Conservation (phyloP, 345 rosid species). For the Abelmoschus esculentus region DNA sequence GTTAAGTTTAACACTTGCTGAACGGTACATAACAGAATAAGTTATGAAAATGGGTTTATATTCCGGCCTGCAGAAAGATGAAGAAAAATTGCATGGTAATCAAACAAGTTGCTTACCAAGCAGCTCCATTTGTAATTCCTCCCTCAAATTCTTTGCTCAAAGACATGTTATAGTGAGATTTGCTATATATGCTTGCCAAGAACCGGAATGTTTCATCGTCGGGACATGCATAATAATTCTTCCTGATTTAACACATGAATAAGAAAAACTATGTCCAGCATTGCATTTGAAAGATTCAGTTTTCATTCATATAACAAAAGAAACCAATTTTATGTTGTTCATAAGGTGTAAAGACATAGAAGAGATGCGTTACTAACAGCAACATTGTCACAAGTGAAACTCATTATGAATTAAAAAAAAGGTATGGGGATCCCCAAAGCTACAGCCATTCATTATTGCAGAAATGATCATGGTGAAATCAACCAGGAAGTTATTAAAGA, state of each 20-base stretch:
- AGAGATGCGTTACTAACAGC: neutral
- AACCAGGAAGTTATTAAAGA: constrained; percentile 1
- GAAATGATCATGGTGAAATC: constrained; percentile 7
- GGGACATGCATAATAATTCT: constrained; percentile 70
- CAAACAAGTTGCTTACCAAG: constrained; percentile 44
- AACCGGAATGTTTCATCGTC: constrained; percentile 80
- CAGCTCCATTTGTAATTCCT: constrained; percentile 95
- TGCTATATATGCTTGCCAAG: constrained; percentile 75
- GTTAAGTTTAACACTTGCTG: constrained; percentile 15
- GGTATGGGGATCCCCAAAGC: neutral
- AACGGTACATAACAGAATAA: constrained; percentile 3
- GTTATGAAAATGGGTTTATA: neutral
- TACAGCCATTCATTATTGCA: neutral
- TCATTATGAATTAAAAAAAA: constrained; percentile 1
- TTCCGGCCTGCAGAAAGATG: neutral
- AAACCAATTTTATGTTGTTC: neutral
- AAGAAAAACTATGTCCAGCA: constrained; percentile 5
- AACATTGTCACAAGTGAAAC: neutral
- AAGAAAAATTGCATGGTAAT: neutral
- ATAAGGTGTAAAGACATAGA: neutral
- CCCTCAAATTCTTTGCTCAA: constrained; percentile 76
- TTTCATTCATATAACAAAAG: neutral
- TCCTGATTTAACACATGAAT: constrained; percentile 42
- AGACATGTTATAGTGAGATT: constrained; percentile 84
- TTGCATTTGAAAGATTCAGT: constrained; percentile 2